phyloP scores from a whole-genome alignment of 768 basidiomycete species.

The Termitomyces eurrhizus region DNA sequence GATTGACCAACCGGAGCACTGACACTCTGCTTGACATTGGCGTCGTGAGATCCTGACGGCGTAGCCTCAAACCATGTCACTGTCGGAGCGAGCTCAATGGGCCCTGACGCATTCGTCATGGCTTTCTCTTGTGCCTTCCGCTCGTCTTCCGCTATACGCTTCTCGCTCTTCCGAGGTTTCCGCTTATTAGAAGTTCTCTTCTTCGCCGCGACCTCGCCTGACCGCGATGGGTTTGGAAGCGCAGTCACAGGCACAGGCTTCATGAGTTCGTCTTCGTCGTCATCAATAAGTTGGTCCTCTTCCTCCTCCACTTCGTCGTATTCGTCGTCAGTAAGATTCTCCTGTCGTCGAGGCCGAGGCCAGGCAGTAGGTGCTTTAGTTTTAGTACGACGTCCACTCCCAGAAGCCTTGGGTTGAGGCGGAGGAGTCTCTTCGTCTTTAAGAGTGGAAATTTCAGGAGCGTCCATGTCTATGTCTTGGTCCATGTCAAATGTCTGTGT shows the following conservation, averaged over 20 bases:
- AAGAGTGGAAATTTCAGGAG: conserved; percentile 78
- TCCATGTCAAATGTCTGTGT: conserved; percentile 30
- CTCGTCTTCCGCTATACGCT: conserved; percentile 38
- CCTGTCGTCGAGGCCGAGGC: conserved; percentile 19
- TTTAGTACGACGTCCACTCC: conserved; percentile 21
- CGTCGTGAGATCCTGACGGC: conserved; percentile 34
- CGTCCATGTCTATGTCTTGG: conserved; percentile 65
- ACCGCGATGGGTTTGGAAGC: conserved; percentile 23
- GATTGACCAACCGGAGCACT: conserved; percentile 24
- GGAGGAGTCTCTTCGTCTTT: conserved; percentile 71
- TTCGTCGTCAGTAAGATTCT: conserved; percentile 41
- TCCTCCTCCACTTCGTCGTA: conserved; percentile 67
- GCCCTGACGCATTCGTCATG: conserved; percentile 29
- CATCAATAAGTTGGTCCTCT: conserved; percentile 81
- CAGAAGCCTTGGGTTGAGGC: conserved; percentile 33
- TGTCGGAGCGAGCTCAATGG: conserved; percentile 33
- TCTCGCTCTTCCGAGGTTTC: conserved; percentile 52
- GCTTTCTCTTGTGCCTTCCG: conserved; percentile 45
- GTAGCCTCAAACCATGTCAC: conserved; percentile 40
- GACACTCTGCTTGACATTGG: conserved; percentile 10
- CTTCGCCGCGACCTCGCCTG: conserved; percentile 39
- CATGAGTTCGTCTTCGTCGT: conserved; percentile 35
- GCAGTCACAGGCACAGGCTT: conserved; percentile 28
- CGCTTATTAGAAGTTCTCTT: conserved; percentile 47
- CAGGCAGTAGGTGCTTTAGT: conserved; percentile 16